Base-by-base conservation (phyloP, 1,284 basidiomycete genomes). In the Trametes versicolor region DNA sequence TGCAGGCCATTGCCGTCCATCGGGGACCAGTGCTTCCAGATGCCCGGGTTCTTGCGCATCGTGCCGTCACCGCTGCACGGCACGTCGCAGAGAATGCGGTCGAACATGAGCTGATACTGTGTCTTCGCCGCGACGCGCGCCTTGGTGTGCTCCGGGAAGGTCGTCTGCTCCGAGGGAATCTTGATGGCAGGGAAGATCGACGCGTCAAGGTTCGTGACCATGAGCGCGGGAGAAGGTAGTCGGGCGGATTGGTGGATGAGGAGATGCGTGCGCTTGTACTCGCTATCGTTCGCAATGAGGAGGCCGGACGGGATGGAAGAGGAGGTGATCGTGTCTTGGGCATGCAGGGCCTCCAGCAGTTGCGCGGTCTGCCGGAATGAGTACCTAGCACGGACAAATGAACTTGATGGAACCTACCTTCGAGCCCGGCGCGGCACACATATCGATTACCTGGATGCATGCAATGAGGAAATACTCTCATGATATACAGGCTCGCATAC, bases 351-450 rank as follows among this genome's bases (percentile, higher is more conserved):
- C 82, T 98, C 96, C 45, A 98, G 86, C 17, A 98, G 82, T 81
- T 98, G 96, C 5, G 94, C 94, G 7, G 96, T 97, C 89, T 92
- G 55, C 41, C 17, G 58, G 43, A 61, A 41, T 57, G 39, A 62
- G 60, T 43, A 54, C 53, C 17, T 58, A 19, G 9, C 27, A 41
- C 37, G 49, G 60, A 47, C 54, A 13, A n/a, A 47, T 21, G 8
- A 36, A 36, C 32, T 5, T 29, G 10, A 36, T 12, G 21, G 5
- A 50, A 61, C 75, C 59, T 62, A 90, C 93, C 81, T 99, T 99
- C 36, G 96, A 98, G 17, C 98, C 98, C 1, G 98, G 98, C 1
- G 98, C 97, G n/a, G 98, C 98, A 76, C 97, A 99, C 93, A 98
- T 96, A 79, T 99, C 97, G 72, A 99, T 89, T 43, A 96, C 94